phyloP scores from a whole-genome alignment of 2,329 filamentous ascomycete genomes.

The Penicillium sp. region DNA sequence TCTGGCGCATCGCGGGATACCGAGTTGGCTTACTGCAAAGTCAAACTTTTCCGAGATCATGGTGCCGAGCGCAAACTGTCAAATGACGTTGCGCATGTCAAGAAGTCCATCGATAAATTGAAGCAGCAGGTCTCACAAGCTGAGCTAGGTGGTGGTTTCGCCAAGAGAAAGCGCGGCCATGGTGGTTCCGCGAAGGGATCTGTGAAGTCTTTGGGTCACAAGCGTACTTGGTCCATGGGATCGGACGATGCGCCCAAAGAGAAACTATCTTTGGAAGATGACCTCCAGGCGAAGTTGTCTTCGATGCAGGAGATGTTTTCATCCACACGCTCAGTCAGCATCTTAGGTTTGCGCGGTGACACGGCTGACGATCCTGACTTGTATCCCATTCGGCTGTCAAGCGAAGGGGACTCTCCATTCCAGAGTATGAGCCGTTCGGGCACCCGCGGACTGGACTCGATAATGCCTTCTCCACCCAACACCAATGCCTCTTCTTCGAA shows the following conservation, averaged over 20 bases:
- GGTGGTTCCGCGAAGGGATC: slow-evolving; percentile 47
- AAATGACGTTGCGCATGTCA: slow-evolving; percentile 90
- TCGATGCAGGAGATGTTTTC: slow-evolving; percentile 48
- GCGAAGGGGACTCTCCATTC: slow-evolving; percentile 33
- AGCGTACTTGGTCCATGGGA: slow-evolving; percentile 91
- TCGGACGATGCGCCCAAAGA: slow-evolving; percentile 54
- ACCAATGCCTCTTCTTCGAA: slow-evolving; percentile 41
- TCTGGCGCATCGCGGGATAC: slow-evolving; percentile 35
- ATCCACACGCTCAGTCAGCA: slow-evolving; percentile 43
- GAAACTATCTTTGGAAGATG: slow-evolving; percentile 43
- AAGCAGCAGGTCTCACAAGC: slow-evolving; percentile 86
- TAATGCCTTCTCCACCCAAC: slow-evolving; percentile 39
- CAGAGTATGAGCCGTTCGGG: slow-evolving; percentile 29
- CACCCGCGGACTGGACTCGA: slow-evolving; percentile 33
- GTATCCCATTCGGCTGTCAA: slow-evolving; percentile 40
- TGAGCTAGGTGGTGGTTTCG: slow-evolving; percentile 57
- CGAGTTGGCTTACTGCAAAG: slow-evolving; percentile 92
- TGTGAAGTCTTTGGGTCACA: slow-evolving; percentile 85
- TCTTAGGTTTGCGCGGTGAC: slow-evolving; percentile 44
- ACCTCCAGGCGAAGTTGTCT: slow-evolving; percentile 44
- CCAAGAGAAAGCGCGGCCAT: slow-evolving; percentile 57
- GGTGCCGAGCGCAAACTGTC: slow-evolving; percentile 92
- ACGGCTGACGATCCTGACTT: slow-evolving; percentile 46
- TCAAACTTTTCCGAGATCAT: slow-evolving; percentile 94
- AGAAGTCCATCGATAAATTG: slow-evolving; percentile 93